phyloP scores from a whole-genome alignment of 179 eudicot genomes.

The Patellifolia procumbens region DNA sequence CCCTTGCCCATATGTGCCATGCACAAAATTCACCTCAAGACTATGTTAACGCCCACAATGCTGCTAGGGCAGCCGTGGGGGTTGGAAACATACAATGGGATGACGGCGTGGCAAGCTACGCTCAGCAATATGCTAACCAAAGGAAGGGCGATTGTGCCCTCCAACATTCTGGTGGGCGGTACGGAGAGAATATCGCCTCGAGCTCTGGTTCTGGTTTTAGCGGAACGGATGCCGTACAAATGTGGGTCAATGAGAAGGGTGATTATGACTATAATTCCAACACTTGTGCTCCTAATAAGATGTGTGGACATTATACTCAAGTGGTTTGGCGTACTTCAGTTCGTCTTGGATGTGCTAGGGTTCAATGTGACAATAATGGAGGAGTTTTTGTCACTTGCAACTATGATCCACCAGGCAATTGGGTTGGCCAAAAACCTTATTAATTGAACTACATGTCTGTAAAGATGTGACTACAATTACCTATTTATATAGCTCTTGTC shows the following conservation, averaged over 20 bases:
- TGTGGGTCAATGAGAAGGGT: conserved; percentile 48
- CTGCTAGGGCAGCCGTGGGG: conserved; percentile 41
- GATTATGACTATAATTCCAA: conserved; percentile 38
- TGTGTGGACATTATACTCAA: conserved; percentile 47
- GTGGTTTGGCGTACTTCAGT: conserved; percentile 47
- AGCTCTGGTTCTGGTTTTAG: conserved; percentile 26
- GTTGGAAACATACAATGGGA: conserved; percentile 42
- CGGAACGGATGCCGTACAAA: conserved; percentile 30
- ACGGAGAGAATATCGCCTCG: conserved; percentile 42
- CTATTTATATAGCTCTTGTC: no score
- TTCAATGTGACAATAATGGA: conserved; percentile 28
- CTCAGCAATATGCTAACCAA: conserved; percentile 41
- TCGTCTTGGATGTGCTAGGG: conserved; percentile 40
- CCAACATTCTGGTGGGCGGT: conserved; percentile 22
- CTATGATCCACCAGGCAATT: conserved; percentile 57
- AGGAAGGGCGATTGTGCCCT: conserved; percentile 31
- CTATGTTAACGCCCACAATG: conserved; percentile 41
- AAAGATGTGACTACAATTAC: no score
- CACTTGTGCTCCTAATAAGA: conserved; percentile 33
- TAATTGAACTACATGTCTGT: no score
- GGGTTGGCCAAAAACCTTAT: conserved; percentile 32
- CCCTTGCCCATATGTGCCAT: conserved; percentile 7
- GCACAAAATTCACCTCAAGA: conserved; percentile 50
- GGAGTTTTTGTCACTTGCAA: conserved; percentile 40
- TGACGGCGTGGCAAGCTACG: conserved; percentile 36